Percentiles rank a stretch among this genome's conserved stretches.
These are phyloP conservation scores for Hypocrella siamensis DNA, from an alignment of 2,329 filamentous ascomycete species.

Conservation along the genomic window DNA sequence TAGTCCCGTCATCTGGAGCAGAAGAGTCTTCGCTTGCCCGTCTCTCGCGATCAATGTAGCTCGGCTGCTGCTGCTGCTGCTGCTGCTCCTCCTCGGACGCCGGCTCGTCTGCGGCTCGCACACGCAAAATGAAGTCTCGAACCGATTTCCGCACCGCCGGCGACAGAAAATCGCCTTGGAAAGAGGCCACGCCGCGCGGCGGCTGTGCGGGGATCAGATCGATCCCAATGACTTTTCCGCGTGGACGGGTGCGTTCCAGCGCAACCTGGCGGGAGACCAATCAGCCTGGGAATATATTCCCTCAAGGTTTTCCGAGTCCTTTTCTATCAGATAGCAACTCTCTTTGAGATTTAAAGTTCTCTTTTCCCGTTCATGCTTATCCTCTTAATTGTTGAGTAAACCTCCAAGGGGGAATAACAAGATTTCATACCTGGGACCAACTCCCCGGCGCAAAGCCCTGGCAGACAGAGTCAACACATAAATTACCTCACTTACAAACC, in stretches of 20 bases:
- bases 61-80: slow-evolving; percentile 22
- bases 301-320: too few relatives aligned
- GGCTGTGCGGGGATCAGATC: slow-evolving; percentile 89
- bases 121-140: slow-evolving; percentile 59
- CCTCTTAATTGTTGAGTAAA: too few relatives aligned
- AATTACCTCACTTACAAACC: neutral
- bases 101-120: slow-evolving; percentile 3
- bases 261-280: too few relatives aligned
- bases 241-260: slow-evolving; percentile 57
- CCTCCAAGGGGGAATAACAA: too few relatives aligned
- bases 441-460: slow-evolving; percentile 64
- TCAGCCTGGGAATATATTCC: too few relatives aligned
- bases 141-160: slow-evolving; percentile 60
- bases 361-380: too few relatives aligned
- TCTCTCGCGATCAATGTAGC: slow-evolving; percentile 53
- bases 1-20: slow-evolving; percentile 2
- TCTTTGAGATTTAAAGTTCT: too few relatives aligned
- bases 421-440: slow-evolving; percentile 45
- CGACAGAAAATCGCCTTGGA: slow-evolving; percentile 87
- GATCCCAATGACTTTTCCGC: slow-evolving; percentile 74
- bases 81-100: slow-evolving; percentile 5
- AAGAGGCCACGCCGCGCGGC: slow-evolving; percentile 78
- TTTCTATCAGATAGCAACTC: too few relatives aligned
- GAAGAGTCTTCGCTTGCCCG: slow-evolving; percentile 11
- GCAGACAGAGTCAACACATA: too few relatives aligned